A percentile compares a stretch with the other conserved stretches of the same genome.
Conservation (phyloP, 2,329 filamentous ascomycete species). For the Cytospora leucostoma region DNA sequence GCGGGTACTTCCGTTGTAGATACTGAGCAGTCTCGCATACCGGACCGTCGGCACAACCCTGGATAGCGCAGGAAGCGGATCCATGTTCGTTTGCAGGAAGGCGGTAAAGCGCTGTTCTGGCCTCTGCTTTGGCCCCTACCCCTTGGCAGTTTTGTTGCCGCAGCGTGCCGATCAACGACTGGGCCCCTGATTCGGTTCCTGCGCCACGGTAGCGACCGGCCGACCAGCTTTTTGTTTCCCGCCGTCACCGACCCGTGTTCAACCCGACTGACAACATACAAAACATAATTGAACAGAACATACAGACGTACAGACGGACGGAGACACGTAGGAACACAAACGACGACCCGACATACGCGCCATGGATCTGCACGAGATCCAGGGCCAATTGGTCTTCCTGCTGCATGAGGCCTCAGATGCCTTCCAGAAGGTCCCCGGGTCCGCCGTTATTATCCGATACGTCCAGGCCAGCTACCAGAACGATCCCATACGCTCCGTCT, state of each 20-base stretch:
- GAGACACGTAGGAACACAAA: neutral
- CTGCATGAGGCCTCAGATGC: slow-evolving; percentile 57
- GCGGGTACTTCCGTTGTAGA: too few species aligned
- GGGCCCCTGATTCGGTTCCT: neutral
- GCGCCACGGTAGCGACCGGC: slow-evolving; percentile 1
- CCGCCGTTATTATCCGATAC: slow-evolving; percentile 90
- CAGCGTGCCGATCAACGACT: neutral
- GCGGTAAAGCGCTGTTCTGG: neutral
- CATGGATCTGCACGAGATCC: slow-evolving; percentile 67
- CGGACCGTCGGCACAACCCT: too few species aligned
- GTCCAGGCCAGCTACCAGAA: slow-evolving; percentile 98
- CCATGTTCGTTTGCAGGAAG: too few species aligned
- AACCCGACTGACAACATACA: neutral
- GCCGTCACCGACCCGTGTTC: neutral
- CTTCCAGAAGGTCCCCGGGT: slow-evolving; percentile 91
- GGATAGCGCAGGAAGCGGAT: too few species aligned
- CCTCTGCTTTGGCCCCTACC: neutral
- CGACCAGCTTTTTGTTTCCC: neutral
- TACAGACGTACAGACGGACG: too few species aligned
- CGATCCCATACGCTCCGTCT: slow-evolving; percentile 88
- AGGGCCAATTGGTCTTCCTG: slow-evolving; percentile 54
- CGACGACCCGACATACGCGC: neutral
- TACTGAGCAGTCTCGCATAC: too few species aligned
- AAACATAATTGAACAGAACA: neutral
- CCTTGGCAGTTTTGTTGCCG: neutral